Base-by-base conservation (phyloP, 1,139 yeast genomes). In the Spathaspora sp. region DNA sequence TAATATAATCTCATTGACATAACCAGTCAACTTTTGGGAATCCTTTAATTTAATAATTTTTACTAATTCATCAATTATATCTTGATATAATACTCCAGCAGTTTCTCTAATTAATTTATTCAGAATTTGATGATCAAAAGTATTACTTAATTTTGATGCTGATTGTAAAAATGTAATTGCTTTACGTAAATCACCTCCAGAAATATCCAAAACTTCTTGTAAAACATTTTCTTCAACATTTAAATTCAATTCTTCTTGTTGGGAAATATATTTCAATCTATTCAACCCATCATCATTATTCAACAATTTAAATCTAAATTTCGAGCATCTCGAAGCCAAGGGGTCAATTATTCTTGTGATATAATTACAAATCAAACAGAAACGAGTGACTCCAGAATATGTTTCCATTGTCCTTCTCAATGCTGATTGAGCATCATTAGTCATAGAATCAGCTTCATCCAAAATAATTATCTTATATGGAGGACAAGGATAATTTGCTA, bases 391-490 rank as follows among this genome's bases (percentile, higher is more conserved):
- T 41, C 80, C 80, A 2, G 97, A 87, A 66, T 90, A 93, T 6
- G 86, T 89, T 63, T 93, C 99, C 97, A 93, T 93, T 2, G 97
- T 93, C 65, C 99, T 80, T 68, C 99, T 81, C 51, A 93, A 72
- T 0, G 99, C 99, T 42, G 93, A 80, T 63, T 93, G 99, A 0
- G 99, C 99, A 65, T 93, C 99, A 42, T 88, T 82, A n/a, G 99
- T 93, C 99, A 93, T 93, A 16, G 96, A 88, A 64, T 93, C 99
- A 0, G 99, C 99, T 66, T 93, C 99, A 68, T 93, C 98, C 46
- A 91, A 67, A 42, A 89, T 86, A 51, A 84, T 81, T 56, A 87
- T 85, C 62, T 91, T 91, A 65, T 86, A 91, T 6, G 97, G 97
- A 1, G 97, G 97, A 62, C 98, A 93, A 1, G 98, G 97, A 63